Evolutionary conservation across 805 yeast genomes (phyloP), one percentile per base, ranked within the genome.

Genomic region (Metschnikowia kofuensis): DNA sequence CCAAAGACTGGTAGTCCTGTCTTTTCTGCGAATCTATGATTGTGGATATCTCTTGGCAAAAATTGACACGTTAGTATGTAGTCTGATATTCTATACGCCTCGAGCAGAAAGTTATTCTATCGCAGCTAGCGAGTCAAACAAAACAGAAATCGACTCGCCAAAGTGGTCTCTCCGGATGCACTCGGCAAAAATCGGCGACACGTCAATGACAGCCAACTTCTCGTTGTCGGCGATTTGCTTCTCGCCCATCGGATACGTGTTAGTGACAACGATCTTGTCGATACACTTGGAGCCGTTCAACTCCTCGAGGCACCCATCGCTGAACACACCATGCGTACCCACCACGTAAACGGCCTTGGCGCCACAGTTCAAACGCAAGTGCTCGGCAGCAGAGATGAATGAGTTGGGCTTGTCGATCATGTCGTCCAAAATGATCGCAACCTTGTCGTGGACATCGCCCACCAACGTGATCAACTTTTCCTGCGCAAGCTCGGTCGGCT

Each of bases 131-230:
- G 95, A 89, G 68, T 91, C 96, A 66, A 92, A 91, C 60, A 91
- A 74, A 16, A 91, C 96, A 37, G 96, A 88, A 53, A 92, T 91
- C 60, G 95, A 86, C 74, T 92, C 98, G 67, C 99, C 99, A 61
- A 92, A 91, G 68, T 94, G 99, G 66, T 94, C 97, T 75, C 99
- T 87, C 74, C 99, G 85, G 53, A 94, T 92, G 70, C 98, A 94
- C 75, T 94, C 99, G 34, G 98, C 98, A 64, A 94, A 87, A 46
- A 94, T 90, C 15, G 96, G 87, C 52, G 97, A 87, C 43, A 94
- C 95, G 63, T 94, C 99, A 60, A 94, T 90, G 43, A 89, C 86
- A 13, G 83, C 83, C 59, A 94, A 76, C 68, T 94, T 94, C 44
- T 47, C 47, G 54, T 84, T 77, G 43, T 74, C 76, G 45, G 74